These are phyloP conservation scores for Phaeotremella fagi DNA, from an alignment of 768 basidiomycete species.

Conservation along the genomic window DNA sequence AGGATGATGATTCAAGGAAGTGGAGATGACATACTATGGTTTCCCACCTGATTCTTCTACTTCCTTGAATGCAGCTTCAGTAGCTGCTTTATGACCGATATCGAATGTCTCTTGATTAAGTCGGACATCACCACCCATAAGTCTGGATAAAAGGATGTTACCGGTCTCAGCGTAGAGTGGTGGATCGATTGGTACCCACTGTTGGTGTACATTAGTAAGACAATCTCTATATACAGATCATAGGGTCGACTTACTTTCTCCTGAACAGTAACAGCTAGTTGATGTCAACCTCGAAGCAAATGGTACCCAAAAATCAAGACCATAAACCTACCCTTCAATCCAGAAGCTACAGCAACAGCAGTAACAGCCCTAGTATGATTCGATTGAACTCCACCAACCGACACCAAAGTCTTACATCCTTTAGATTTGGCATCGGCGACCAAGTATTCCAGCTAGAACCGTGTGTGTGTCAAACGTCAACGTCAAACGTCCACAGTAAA, in stretches of 20 bases:
- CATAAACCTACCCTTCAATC: constrained; percentile 21
- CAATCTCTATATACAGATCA: background rate
- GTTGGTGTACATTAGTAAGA: background rate
- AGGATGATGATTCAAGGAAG: background rate
- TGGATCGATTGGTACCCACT: constrained; percentile 34
- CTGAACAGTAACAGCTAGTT: constrained; percentile 26
- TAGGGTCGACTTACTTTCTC: constrained; percentile 9
- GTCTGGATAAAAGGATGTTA: constrained; percentile 27
- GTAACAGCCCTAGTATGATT: constrained; percentile 37
- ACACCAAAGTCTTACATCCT: constrained; percentile 32
- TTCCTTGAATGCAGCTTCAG: constrained; percentile 27
- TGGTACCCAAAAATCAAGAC: background rate
- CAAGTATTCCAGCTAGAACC: constrained; percentile 33
- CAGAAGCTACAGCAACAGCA: constrained; percentile 26
- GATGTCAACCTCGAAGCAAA: background rate
- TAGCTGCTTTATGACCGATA: constrained; percentile 30
- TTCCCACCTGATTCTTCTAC: constrained; percentile 30
- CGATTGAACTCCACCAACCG: constrained; percentile 31
- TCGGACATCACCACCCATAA: constrained; percentile 38
- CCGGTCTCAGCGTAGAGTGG: constrained; percentile 26
- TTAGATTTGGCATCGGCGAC: constrained; percentile 29
- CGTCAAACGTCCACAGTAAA: background rate
- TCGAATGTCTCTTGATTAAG: constrained; percentile 28
- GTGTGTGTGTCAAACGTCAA: background rate
- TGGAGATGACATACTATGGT: constrained; percentile 17